phyloP scores from a whole-genome alignment of 768 basidiomycete species.

The Amanita muscaria region DNA sequence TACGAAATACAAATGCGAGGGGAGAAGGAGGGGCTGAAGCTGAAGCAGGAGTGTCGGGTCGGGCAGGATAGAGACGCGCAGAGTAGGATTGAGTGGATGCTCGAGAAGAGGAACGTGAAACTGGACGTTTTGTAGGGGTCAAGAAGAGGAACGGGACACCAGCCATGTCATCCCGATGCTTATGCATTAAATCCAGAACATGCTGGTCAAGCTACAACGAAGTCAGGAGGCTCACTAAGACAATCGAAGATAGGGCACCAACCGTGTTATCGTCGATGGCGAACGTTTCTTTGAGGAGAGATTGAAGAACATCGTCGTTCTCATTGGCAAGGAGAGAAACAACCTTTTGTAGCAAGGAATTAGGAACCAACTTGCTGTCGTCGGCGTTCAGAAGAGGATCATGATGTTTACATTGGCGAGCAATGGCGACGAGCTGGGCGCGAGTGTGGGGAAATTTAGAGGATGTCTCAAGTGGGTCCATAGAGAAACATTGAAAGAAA shows the following conservation, averaged over 20 bases:
- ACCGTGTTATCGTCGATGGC: constrained; percentile 65
- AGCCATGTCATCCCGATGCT: constrained; percentile 78
- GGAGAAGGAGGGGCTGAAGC: constrained; percentile 70
- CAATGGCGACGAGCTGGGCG: constrained; percentile 68
- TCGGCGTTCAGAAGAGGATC: constrained; percentile 47
- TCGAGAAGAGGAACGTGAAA: constrained; percentile 74
- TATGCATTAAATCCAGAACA: constrained; percentile 93
- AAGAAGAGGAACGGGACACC: constrained; percentile 79
- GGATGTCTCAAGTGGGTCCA: not conserved
- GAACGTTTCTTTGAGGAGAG: constrained; percentile 60
- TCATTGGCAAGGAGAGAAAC: constrained; percentile 69
- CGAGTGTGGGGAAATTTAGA: constrained; percentile 72
- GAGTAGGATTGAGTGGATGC: constrained; percentile 70
- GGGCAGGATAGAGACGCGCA: constrained; percentile 44
- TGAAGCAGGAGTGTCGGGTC: constrained; percentile 71
- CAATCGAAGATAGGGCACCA: constrained; percentile 19
- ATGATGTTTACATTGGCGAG: constrained; percentile 59
- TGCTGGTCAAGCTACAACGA: constrained; percentile 66
- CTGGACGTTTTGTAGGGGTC: constrained; percentile 69
- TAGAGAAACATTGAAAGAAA: not conserved
- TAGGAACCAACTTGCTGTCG: constrained; percentile 41
- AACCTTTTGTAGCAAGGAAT: constrained; percentile 60
- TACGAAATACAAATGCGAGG: constrained; percentile 61
- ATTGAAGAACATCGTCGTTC: constrained; percentile 81
- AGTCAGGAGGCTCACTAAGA: constrained; percentile 11